Conservation (phyloP, 129 eudicot genomes). For the Artemisia tridentata region DNA sequence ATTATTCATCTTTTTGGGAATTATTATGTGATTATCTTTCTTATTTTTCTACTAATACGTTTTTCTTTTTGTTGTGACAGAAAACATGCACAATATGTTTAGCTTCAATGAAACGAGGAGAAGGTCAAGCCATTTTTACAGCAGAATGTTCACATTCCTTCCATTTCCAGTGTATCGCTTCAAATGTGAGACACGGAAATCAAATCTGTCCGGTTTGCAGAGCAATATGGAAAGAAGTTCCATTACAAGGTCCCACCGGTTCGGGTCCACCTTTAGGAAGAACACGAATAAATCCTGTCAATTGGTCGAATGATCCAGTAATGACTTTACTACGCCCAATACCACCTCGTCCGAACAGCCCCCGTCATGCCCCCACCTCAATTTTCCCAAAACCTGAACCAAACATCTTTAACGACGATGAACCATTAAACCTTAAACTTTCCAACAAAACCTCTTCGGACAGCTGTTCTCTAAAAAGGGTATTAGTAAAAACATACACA, state of each 20-base stretch:
- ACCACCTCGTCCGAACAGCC: slow-evolving; percentile 53
- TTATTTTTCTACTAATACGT: background rate
- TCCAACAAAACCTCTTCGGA: slow-evolving; percentile 28
- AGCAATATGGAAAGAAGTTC: slow-evolving; percentile 82
- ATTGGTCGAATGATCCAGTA: slow-evolving; percentile 45
- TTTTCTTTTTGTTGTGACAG: slow-evolving; percentile 29
- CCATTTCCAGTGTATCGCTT: slow-evolving; percentile 85
- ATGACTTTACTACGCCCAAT: slow-evolving; percentile 57
- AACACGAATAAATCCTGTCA: slow-evolving; percentile 50
- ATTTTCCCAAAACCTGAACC: slow-evolving; percentile 63
- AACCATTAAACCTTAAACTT: slow-evolving; percentile 47
- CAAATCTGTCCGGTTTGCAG: slow-evolving; percentile 80
- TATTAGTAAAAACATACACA: slow-evolving; percentile 52
- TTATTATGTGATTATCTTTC: slow-evolving; percentile 11
- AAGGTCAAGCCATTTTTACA: slow-evolving; percentile 88
- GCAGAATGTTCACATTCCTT: slow-evolving; percentile 95
- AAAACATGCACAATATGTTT: slow-evolving; percentile 82
- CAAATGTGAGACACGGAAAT: slow-evolving; percentile 79
- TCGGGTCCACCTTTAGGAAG: slow-evolving; percentile 48
- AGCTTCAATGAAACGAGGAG: slow-evolving; percentile 72
- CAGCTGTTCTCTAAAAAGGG: slow-evolving; percentile 30
- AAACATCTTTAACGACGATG: slow-evolving; percentile 59
- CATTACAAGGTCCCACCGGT: slow-evolving; percentile 50
- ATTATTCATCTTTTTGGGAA: background rate
- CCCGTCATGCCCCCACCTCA: slow-evolving; percentile 39